These are phyloP conservation scores for Aspergillus niger DNA, from an alignment of 2,329 filamentous ascomycete genomes.

Conservation along the genomic window DNA sequence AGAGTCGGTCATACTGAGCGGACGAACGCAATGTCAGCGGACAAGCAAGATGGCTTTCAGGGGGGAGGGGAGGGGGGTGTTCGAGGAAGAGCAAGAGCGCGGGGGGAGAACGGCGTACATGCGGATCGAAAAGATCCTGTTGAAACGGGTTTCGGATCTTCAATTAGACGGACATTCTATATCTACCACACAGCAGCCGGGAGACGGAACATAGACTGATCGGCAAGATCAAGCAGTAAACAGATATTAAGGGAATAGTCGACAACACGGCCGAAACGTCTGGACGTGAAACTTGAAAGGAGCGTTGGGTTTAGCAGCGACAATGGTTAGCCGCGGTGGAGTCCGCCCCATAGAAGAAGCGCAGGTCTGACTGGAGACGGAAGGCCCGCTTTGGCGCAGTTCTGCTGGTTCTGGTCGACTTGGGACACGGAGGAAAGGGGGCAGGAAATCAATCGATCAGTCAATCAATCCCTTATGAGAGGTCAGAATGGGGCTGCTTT, in stretches of 20 bases:
- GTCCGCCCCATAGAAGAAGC: constrained; percentile 26
- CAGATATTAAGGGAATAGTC: constrained; percentile 1
- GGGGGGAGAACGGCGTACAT: constrained; percentile 18
- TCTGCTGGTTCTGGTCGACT: background rate
- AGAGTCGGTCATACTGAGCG: constrained; percentile 29
- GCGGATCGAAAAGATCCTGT: constrained; percentile 26
- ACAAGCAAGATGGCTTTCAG: background rate
- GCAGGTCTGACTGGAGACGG: constrained; percentile 19
- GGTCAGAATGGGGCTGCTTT: too few species aligned
- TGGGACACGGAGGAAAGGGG: constrained; percentile 11
- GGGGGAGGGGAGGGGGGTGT: background rate
- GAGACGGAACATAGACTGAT: background rate
- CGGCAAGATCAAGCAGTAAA: background rate
- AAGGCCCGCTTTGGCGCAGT: constrained; percentile 27
- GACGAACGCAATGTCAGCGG: background rate
- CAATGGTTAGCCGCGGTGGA: constrained; percentile 33
- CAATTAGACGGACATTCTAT: constrained; percentile 8
- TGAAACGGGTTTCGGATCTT: constrained; percentile 6
- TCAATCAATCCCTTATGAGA: too few species aligned
- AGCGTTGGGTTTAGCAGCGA: constrained; percentile 22
- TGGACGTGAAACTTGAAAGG: constrained; percentile 23
- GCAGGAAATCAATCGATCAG: background rate
- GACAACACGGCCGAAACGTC: constrained; percentile 15
- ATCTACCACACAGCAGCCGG: background rate
- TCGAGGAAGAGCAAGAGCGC: background rate